Evolutionary conservation across 2,329 filamentous ascomycete species (phyloP), one percentile per base, ranked within the genome.

Genomic region (Aureobasidium sp.): DNA sequence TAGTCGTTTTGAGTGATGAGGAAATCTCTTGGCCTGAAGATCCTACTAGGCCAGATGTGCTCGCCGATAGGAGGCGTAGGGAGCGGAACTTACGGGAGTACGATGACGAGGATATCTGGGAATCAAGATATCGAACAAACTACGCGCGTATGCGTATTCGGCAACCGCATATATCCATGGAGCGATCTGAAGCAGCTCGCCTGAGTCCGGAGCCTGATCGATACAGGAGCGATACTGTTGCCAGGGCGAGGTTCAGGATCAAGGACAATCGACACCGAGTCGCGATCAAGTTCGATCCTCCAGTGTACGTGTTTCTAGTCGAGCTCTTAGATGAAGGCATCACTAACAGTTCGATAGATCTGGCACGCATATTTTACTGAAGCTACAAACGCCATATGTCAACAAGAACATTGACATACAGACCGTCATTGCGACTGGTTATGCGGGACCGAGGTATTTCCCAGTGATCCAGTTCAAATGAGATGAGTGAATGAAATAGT

Each of bases 381-480:
- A 97, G 78, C 84, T 97, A 73, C 97, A 91, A 89, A 92, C 87
- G 69, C 88, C 89, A 1, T 84, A 84, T 63, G 82, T 85, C 29
- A 84, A 87, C 52, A 80, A 83, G 4, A 96, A 95, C 69, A 95
- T 97, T 66, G 92, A 96, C 71, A 91, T 97, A 43, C 89, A 96
- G 73, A 90, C 87, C 50, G 87, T 97, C 27, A 83, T 92, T 63
- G 89, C 87, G 1, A 87, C 89, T 69, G 93, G 93, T 0, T 97
- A 87, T 74, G 89, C 90, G 0, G 93, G 93, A 5, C 89, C 90
- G 10, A 84, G 92, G 64, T 96, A 65, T 34, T 64, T 64, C 26
- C 63, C 63, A 3, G 63, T 60, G 5, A 44, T 62, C 5, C 34
- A 61, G n/a, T 55, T 37, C n/a, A 63, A 59, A 47, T 60, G 43